Conservation (phyloP, 169 alveolate genomes). For the Cardiosporidium cionae region DNA sequence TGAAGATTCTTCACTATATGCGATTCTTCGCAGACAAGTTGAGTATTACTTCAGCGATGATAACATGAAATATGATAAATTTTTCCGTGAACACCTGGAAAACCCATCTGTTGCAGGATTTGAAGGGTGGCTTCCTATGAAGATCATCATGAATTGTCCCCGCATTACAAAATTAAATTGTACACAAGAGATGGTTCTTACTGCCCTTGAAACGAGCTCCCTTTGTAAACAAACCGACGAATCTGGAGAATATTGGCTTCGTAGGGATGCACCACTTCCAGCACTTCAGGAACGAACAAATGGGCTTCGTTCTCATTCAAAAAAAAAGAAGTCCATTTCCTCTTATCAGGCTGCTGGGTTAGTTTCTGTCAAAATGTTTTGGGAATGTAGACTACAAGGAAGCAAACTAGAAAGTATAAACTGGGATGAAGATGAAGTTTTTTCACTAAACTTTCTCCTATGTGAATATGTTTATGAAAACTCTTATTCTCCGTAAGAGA, state of each 20-base stretch:
- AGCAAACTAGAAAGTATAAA: no score
- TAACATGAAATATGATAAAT: constrained; percentile 26
- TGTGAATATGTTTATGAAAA: no score
- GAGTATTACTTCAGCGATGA: constrained; percentile 44
- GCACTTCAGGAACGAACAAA: no score
- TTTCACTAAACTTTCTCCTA: no score
- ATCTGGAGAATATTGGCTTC: neutral
- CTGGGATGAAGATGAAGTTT: no score
- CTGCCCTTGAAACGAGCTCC: neutral
- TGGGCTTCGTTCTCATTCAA: neutral
- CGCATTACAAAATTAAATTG: neutral
- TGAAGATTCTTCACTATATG: neutral
- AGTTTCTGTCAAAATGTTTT: neutral
- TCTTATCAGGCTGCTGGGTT: neutral
- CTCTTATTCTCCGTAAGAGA: no score
- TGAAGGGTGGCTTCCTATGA: neutral
- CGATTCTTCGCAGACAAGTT: constrained; percentile 11
- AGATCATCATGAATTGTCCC: neutral
- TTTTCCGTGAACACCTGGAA: constrained; percentile 32
- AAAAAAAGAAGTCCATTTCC: neutral
- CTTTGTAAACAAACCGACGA: neutral
- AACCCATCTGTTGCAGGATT: constrained; percentile 19
- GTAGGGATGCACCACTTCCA: neutral
- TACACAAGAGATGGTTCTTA: neutral
- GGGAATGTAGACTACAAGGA: no score